Base-by-base conservation (phyloP, 805 yeast genomes). In the Kazachstania bromeliacearum region DNA sequence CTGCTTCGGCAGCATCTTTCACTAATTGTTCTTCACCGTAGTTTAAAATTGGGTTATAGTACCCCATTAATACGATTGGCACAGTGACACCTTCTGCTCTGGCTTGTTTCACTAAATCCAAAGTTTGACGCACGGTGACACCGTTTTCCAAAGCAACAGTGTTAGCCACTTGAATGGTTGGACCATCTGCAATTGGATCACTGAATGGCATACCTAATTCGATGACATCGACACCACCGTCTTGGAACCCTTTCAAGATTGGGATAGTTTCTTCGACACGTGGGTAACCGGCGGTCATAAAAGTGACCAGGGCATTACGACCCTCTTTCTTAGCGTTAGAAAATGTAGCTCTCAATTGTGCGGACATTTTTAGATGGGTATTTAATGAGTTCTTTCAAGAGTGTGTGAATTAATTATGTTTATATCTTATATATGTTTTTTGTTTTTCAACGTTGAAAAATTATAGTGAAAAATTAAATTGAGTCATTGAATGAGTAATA, bases 131-230 rank as follows among this genome's bases (percentile, higher is more conserved):
- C 44, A 85, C 77, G 21, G 85, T 79, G 41, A 87, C 74, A 10
- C 94, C 94, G 51, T 92, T 89, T 18, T 73, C 70, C 44, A 92
- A 69, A 14, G 98, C 92, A n/a, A 64, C 67, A 15, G 73, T 74
- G 64, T 88, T 88, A 26, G 97, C 85, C 23, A 67, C 77, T 65
- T 92, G 98, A 52, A 92, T 92, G 13, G 95, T 85, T 27, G 97
- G 95, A 33, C 99, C 99, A 60, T 92, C 99, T 23, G 97, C 99
- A 58, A 92, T 87, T 26, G 99, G 98, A 59, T 92, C 99, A 16
- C 95, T 80, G 60, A 92, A 92, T 33, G 99, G 99, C 57, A 92
- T 65, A 43, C 99, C 98, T 32, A 92, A 65, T 64, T 92, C 99
- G 48, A 92, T 85, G 43, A 92, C 73, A 55, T 92, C 97, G 26